Evolutionary conservation across 2,329 filamentous ascomycete genomes (phyloP), one percentile per base, ranked within the genome.

Genomic region (Diaporthe helianthi): DNA sequence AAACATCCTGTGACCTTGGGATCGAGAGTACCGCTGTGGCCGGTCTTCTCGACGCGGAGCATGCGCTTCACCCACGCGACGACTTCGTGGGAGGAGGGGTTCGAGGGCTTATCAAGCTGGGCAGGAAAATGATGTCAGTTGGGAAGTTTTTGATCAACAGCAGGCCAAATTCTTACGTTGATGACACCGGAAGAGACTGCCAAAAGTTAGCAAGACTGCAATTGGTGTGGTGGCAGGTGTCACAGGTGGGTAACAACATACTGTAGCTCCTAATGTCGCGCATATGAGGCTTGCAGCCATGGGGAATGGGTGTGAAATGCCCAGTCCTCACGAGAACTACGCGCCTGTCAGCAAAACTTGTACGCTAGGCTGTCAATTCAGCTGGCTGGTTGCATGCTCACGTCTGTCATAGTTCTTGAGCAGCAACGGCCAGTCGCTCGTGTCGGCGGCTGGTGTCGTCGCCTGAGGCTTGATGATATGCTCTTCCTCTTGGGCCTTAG

Each of bases 41-140:
- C 96, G 72, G 96, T 99, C 85, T 98, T 98, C 80, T 99, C 95
- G 73, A 92, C 90, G 78, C 92, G 91, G 68, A 99, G 87, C 77
- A 98, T 98, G 76, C 95, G 91, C 91, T 99, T 99, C 76, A 98
- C 92, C 96, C 96, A 99, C 74, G 96, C 95, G 78, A 99, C 96
- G 74, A 99, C 96, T 86, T 99, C 96, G 87, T 99, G 96, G 78
- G 92, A 96, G 75, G 94, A 98, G 67, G 95, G 95, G 85, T 99
- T 99, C 65, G 94, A 97, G 69, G 95, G 96, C 86, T 97, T 97
- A 85, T 97, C 93, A 51, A 72, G 71, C 67, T 69, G 44, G 15
- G n/a, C 51, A 29, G 51, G 64, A 8, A 2, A 49, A 4, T 31
- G 3, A 61, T 41, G 51, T 69, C 61, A 69, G 67, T 60, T 60